phyloP scores from a whole-genome alignment of 768 basidiomycete species.

The Panus rudis region DNA sequence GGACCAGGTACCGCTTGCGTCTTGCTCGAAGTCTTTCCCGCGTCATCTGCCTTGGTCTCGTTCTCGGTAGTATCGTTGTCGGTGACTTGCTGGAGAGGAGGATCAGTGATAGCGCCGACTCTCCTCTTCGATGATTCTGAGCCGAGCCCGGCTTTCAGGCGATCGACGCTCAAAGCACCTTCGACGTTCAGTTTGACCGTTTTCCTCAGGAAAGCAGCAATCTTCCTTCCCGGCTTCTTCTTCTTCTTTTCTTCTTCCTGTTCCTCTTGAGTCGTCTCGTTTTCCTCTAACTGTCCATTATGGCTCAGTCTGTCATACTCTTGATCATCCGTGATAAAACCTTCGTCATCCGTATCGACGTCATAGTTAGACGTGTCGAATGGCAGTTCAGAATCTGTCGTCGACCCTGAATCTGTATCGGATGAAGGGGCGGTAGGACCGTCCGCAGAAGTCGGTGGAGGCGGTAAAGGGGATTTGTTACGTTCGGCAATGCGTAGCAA shows the following conservation, averaged over 20 bases:
- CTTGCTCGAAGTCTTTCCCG: constrained; percentile 1
- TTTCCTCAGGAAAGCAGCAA: constrained; percentile 20
- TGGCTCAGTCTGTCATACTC: too few species aligned
- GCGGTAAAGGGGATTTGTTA: constrained; percentile 32
- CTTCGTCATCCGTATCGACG: constrained; percentile 33
- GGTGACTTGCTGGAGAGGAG: constrained; percentile 3
- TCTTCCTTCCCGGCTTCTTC: constrained; percentile 12
- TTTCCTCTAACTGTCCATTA: constrained; percentile 8
- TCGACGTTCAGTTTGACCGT: constrained; percentile 23
- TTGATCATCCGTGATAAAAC: constrained; percentile 28
- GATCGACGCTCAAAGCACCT: constrained; percentile 24
- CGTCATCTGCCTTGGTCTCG: not conserved
- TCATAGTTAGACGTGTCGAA: constrained; percentile 30
- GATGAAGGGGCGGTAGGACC: constrained; percentile 6
- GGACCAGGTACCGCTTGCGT: not conserved
- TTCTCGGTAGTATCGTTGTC: not conserved
- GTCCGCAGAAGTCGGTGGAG: constrained; percentile 21
- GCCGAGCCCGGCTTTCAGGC: constrained; percentile 25
- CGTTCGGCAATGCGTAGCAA: constrained; percentile 34
- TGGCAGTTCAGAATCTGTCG: constrained; percentile 7
- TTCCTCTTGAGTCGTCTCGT: not conserved
- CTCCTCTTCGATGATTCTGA: constrained; percentile 23
- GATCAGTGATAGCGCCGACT: constrained; percentile 21
- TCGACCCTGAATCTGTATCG: constrained; percentile 8
- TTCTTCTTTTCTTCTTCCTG: constrained; percentile 16